These are phyloP conservation scores for Glomus cerebriforme DNA, from an alignment of 192 early-diverging fungal species.

Conservation along the genomic window DNA sequence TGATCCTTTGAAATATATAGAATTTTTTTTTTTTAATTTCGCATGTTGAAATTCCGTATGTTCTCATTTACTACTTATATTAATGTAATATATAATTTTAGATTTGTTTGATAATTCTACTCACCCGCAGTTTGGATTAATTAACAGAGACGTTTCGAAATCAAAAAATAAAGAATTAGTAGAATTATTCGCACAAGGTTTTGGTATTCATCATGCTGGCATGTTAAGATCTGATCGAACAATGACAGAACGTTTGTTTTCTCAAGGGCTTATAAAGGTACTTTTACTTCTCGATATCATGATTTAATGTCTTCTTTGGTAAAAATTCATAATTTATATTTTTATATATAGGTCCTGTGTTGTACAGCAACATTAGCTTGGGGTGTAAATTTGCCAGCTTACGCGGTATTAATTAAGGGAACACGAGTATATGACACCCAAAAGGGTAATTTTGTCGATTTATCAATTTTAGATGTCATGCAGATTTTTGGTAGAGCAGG, in stretches of 20 bases:
- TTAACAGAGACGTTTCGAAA: conserved; percentile 65
- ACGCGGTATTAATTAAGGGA: conserved; percentile 98
- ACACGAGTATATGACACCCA: conserved; percentile 94
- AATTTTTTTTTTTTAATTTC: neutral
- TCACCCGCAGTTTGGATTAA: conserved; percentile 50
- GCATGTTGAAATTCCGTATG: neutral
- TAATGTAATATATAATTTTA: conserved; percentile 18
- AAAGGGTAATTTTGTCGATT: conserved; percentile 91
- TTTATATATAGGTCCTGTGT: conserved; percentile 69
- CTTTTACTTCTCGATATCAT: neutral
- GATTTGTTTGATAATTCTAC: conserved; percentile 65
- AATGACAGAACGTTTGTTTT: conserved; percentile 89
- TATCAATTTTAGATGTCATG: conserved; percentile 97
- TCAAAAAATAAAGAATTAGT: conserved; percentile 84
- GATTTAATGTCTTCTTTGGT: neutral
- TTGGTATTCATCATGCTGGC: conserved; percentile 96
- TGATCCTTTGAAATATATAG: neutral
- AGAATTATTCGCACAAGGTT: conserved; percentile 81
- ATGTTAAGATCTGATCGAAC: conserved; percentile 89
- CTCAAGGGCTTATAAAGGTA: conserved; percentile 74
- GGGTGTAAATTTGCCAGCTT: conserved; percentile 99
- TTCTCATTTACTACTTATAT: neutral
- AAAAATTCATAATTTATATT: neutral
- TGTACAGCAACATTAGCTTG: conserved; percentile 99
- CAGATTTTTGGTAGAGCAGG: conserved; percentile 99